Conservation (phyloP, 208 protist genomes). For the Novymonas esmeraldas region DNA sequence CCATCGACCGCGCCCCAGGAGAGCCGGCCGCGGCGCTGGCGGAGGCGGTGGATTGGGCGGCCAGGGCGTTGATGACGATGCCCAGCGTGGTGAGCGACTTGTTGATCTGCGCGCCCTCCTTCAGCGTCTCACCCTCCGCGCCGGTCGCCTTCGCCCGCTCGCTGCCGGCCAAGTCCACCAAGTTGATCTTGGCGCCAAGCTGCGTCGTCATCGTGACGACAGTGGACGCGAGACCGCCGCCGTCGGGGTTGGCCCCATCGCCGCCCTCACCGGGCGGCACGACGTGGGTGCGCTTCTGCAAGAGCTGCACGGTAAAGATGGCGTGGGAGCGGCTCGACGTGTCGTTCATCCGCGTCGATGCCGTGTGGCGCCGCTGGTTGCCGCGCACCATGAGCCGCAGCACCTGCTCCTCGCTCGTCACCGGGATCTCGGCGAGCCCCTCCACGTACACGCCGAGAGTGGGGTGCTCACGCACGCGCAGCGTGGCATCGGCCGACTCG, state of each 20-base stretch:
- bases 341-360: constrained; percentile 96
- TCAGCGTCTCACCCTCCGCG: constrained; percentile 72
- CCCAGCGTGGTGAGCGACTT: constrained; percentile 88
- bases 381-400: constrained; percentile 71
- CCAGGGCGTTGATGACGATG: constrained; percentile 91
- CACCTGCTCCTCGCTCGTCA: constrained; percentile 59
- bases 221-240: constrained; percentile 17
- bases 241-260: background rate
- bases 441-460: constrained; percentile 82
- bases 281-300: constrained; percentile 45
- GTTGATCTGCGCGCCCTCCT: constrained; percentile 93
- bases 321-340: constrained; percentile 95
- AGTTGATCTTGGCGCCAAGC: constrained; percentile 77
- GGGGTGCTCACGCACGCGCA: constrained; percentile 82
- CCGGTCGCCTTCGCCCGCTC: constrained; percentile 87
- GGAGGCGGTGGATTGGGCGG: constrained; percentile 43
- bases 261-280: background rate
- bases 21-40: background rate
- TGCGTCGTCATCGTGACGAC: constrained; percentile 43
- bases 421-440: constrained; percentile 65
- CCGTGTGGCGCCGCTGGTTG: constrained; percentile 77
- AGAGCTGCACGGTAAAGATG: constrained; percentile 93
- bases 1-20: background rate
- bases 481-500: constrained; percentile 26
- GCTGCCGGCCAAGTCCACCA: constrained; percentile 94